Evolutionary conservation across 768 basidiomycete genomes (phyloP).

Genomic region (Ephemerocybe angulata): DNA sequence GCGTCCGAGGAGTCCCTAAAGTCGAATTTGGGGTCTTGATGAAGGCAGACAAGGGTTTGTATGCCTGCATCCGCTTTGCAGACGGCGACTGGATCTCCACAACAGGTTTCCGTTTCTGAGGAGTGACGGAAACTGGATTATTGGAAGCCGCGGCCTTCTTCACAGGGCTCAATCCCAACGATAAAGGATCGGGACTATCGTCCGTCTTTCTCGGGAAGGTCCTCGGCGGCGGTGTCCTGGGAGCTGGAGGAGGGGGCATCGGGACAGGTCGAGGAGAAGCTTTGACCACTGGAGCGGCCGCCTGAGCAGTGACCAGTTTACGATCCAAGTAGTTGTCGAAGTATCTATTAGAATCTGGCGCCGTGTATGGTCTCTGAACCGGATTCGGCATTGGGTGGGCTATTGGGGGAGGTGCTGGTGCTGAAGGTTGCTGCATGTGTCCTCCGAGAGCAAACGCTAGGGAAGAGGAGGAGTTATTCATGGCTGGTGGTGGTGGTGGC

Average conservation of each 20-base stretch:
- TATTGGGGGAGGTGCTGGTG: constrained; percentile 11
- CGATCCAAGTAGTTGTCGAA: constrained; percentile 65
- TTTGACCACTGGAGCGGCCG: constrained; percentile 14
- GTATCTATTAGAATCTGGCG: constrained; percentile 60
- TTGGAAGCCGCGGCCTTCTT: constrained; percentile 21
- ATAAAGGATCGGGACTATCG: constrained; percentile 58
- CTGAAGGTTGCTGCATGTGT: constrained; percentile 3
- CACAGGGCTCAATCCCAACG: constrained; percentile 30
- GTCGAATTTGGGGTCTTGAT: constrained; percentile 17
- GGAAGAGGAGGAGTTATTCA: constrained; percentile 67
- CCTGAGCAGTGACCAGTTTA: constrained; percentile 43
- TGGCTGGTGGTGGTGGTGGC: constrained; percentile 57
- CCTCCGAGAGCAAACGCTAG: constrained; percentile 67
- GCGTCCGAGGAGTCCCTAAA: constrained; percentile 13
- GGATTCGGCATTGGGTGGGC: constrained; percentile 11
- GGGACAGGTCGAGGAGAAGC: constrained; percentile 22
- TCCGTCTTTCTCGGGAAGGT: constrained; percentile 22
- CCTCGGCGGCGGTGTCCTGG: constrained; percentile 10
- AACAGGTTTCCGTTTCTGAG: constrained; percentile 67
- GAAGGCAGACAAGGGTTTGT: constrained; percentile 24
- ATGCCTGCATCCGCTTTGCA: constrained; percentile 51
- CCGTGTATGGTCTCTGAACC: constrained; percentile 31
- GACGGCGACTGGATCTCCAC: constrained; percentile 60
- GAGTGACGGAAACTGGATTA: constrained; percentile 52
- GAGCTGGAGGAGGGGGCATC: constrained; percentile 19